These are phyloP conservation scores for Boletellus sp. DNA, from an alignment of 768 basidiomycete genomes.

Conservation along the genomic window DNA sequence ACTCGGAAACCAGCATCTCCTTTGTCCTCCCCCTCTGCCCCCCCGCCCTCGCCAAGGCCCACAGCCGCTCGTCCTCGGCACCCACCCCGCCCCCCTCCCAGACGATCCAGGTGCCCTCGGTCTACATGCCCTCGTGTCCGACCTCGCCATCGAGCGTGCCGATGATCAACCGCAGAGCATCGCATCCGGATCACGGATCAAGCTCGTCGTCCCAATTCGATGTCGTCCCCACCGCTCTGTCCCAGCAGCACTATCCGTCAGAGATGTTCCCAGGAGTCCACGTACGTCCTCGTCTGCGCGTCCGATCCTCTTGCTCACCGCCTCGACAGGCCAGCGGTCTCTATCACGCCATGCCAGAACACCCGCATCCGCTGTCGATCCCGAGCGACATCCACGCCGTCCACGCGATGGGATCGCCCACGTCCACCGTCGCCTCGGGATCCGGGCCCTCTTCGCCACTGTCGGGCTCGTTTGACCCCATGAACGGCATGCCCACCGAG, in stretches of 20 bases:
- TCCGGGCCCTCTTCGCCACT: slow-evolving; percentile 51
- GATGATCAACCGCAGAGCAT: slow-evolving; percentile 60
- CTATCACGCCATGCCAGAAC: slow-evolving; percentile 46
- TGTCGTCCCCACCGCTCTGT: slow-evolving; percentile 46
- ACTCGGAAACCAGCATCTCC: slow-evolving; percentile 53
- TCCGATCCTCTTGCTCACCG: slow-evolving; percentile 2
- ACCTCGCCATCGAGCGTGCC: slow-evolving; percentile 52
- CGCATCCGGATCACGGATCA: slow-evolving; percentile 47
- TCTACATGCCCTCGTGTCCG: slow-evolving; percentile 61
- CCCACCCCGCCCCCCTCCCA: slow-evolving; percentile 69
- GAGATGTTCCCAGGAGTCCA: slow-evolving; percentile 33
- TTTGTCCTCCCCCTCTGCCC: slow-evolving; percentile 40
- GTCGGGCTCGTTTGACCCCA: slow-evolving; percentile 49
- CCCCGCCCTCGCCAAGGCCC: slow-evolving; percentile 39
- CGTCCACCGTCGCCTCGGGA: slow-evolving; percentile 43
- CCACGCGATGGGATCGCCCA: slow-evolving; percentile 47
- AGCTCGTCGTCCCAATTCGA: slow-evolving; percentile 48
- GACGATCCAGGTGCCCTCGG: slow-evolving; percentile 64
- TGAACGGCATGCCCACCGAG: slow-evolving; percentile 15
- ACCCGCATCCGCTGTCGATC: slow-evolving; percentile 44
- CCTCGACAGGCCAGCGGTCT: slow-evolving; percentile 44
- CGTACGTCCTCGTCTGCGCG: slow-evolving; percentile 33
- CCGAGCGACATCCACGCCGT: slow-evolving; percentile 38
- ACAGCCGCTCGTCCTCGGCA: slow-evolving; percentile 48
- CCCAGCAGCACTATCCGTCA: slow-evolving; percentile 37